Base-by-base conservation (phyloP, 805 yeast genomes). In the Starmerella potacharoeniae region DNA sequence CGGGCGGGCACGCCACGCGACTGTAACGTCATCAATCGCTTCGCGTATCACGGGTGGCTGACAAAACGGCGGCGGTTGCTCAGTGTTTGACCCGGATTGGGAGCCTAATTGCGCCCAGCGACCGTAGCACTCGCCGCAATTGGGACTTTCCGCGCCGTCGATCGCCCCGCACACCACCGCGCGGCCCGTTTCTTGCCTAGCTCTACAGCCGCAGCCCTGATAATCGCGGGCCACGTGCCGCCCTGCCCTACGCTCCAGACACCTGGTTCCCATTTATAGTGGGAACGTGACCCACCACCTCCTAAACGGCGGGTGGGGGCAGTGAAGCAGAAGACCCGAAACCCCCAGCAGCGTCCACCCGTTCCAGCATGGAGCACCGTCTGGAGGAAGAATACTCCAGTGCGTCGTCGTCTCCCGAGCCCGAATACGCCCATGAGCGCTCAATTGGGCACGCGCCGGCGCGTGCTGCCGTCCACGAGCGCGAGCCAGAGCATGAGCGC, bases 271-370 rank as follows among this genome's bases (percentile, higher is more conserved):
- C 35, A 30, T 28, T 11, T n/a, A 7, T 17, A 44, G 9, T 13
- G 29, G 48, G 40, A 46, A 46, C 49, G 40, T 46, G 49, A 46
- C 49, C 49, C 13, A 33, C 37, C 14, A 46, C 40, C 30, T 16
- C 40, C 40, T 34, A 8, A 34, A 44, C 22, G 48, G 48, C 40
- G 49, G 34, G 49, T 46, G 49, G 49, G 49, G 49, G 49, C 40
- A 33, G 40, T 7, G 40, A 34, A 34, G 39, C 16, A 16, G 40
- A 44, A 11, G 49, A 46, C 49, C 17, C 49, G 40, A 46, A 33
- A 33, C 49, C 40, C 48, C 39, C 40, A 46, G 49, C 40, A 46
- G 30, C 40, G 40, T n/a, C 49, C 30, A 46, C 34, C 30, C 41
- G 34, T 46, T 46, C 49, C 40, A 46, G 40, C 49, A 34, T 22